Evolutionary conservation across 1,284 basidiomycete genomes (phyloP).

Genomic region (Ceratobasidium sp.): DNA sequence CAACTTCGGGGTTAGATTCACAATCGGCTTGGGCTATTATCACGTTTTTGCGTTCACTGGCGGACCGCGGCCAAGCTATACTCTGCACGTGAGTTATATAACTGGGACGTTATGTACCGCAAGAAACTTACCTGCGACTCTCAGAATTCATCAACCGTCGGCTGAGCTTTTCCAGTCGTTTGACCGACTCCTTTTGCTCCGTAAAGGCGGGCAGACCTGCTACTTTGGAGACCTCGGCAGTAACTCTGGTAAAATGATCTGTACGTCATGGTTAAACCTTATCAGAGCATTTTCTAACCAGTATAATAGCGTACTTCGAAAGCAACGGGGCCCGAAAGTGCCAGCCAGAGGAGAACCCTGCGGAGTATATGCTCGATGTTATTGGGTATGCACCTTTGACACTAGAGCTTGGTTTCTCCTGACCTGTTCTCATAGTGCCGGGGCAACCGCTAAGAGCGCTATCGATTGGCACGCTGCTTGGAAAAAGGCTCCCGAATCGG

Average conservation of each 20-base stretch:
- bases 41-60: slow-evolving; percentile 82
- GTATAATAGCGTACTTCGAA: slow-evolving; percentile 67
- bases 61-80: slow-evolving; percentile 82
- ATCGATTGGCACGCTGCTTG: slow-evolving; percentile 43
- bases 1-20: slow-evolving; percentile 87
- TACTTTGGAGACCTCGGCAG: slow-evolving; percentile 81
- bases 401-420: slow-evolving; percentile 53
- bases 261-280: slow-evolving; percentile 44
- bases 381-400: slow-evolving; percentile 46
- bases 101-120: background rate
- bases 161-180: slow-evolving; percentile 80
- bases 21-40: slow-evolving; percentile 91
- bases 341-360: slow-evolving; percentile 59
- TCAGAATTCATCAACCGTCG: slow-evolving; percentile 81
- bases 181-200: slow-evolving; percentile 64
- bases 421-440: slow-evolving; percentile 14
- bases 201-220: slow-evolving; percentile 78
- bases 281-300: background rate
- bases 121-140: slow-evolving; percentile 51
- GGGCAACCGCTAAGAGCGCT: slow-evolving; percentile 38
- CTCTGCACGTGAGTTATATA: slow-evolving; percentile 60
- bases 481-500: slow-evolving; percentile 32
- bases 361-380: slow-evolving; percentile 55
- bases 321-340: slow-evolving; percentile 67
- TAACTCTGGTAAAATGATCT: slow-evolving; percentile 65